Base-by-base conservation (phyloP, 805 yeast species). In the Jamesozyma spencerorum region DNA sequence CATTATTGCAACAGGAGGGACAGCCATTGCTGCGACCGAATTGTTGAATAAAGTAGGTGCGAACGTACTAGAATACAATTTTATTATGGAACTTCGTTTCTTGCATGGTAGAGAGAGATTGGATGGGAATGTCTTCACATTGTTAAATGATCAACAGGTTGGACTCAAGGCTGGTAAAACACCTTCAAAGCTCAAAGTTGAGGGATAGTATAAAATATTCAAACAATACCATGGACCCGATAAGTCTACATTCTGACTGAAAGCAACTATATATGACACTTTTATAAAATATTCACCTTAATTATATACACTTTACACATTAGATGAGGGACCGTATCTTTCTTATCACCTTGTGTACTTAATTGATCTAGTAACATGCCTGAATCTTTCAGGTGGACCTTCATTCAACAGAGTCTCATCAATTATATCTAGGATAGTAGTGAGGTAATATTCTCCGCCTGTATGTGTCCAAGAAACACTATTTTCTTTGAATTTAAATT, bases 1-100 rank as follows among this genome's bases (percentile, higher is more conserved):
- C 58, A 86, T 92, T 55, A 81, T 90, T 60, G 97, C 97, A 37
- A 90, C 97, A 28, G 97, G 97, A 45, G 97, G 97, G 28, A 81
- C 94, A 50, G 97, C 97, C 18, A 65, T 67, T 41, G 96, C 92
- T 44, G 97, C 97, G 29, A 95, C 94, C 42, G 81, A 85, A 57
- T 72, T 92, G 48, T 82, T 85, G 40, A 57, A 59, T 47, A 66
- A 72, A 61, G 70, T 79, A 45, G 77, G 78, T 37, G 95, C 79
- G 46, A 73, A 78, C 44, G 73, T 87, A 38, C 60, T 80, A 38
- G 95, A 87, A 65, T 90, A 77, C 62, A 68, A 81, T 48, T 90
- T 90, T 57, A 85, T 90, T 33, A 77, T 92, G 84, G 97, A 92
- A 67, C 77, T 90, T 55, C 87, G 85, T 57, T 90, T 88, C 75